These are phyloP conservation scores for Exophiala xenobiotica DNA, from an alignment of 2,329 filamentous ascomycete species.

Conservation along the genomic window DNA sequence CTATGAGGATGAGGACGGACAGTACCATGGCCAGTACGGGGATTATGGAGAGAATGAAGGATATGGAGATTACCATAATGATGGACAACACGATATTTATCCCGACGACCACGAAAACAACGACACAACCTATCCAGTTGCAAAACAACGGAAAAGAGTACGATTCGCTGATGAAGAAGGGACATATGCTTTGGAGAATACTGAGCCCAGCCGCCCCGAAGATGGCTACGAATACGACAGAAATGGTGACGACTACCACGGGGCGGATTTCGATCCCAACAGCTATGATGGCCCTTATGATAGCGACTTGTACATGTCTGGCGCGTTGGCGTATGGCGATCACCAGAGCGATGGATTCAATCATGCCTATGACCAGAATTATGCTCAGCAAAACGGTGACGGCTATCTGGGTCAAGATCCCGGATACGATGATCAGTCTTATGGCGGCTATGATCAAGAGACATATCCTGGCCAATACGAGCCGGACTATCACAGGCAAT, in stretches of 20 bases:
- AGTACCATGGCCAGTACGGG: too few species aligned
- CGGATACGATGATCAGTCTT: not conserved
- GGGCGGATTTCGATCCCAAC: not conserved
- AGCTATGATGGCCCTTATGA: not conserved
- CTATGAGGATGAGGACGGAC: too few species aligned
- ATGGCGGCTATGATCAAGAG: not conserved
- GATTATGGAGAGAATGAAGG: not conserved
- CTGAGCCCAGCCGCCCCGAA: not conserved
- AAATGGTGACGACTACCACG: not conserved
- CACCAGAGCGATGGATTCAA: not conserved
- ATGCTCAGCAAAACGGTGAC: not conserved
- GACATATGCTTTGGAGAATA: not conserved
- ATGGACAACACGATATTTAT: too few species aligned
- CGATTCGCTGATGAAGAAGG: not conserved
- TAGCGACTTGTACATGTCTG: constrained; percentile 6
- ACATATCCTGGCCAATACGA: not conserved
- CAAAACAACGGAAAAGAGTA: not conserved
- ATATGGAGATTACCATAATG: too few species aligned
- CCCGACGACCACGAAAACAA: too few species aligned
- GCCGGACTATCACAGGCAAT: not conserved
- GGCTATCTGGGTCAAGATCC: not conserved
- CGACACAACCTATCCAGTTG: not conserved
- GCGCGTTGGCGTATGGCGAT: not conserved
- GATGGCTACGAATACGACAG: constrained; percentile 2
- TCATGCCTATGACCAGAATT: not conserved